Evolutionary conservation across 2,329 filamentous ascomycete genomes (phyloP).

Genomic region (Tetracladium maxilliforme): DNA sequence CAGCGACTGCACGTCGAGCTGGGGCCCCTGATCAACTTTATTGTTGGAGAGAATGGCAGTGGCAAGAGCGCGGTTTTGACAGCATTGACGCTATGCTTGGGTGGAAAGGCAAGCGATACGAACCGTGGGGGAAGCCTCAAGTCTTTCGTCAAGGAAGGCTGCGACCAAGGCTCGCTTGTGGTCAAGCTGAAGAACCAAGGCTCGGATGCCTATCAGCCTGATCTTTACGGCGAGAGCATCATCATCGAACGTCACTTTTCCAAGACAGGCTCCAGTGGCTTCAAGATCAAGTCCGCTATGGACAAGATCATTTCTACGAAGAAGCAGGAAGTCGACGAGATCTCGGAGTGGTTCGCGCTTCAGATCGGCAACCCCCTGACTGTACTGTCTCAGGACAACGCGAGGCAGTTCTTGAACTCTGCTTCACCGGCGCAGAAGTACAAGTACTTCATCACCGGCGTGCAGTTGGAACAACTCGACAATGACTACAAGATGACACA

Average conservation of each 20-base stretch:
- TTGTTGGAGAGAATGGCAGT: constrained; percentile 93
- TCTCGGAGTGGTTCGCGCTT: constrained; percentile 82
- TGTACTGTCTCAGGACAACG: constrained; percentile 88
- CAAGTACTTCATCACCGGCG: constrained; percentile 89
- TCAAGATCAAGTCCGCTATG: constrained; percentile 67
- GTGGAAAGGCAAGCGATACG: constrained; percentile 82
- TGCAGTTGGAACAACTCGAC: constrained; percentile 83
- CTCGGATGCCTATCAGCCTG: constrained; percentile 66
- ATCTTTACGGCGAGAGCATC: constrained; percentile 73
- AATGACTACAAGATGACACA: constrained; percentile 79
- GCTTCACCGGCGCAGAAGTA: constrained; percentile 79
- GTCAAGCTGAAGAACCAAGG: constrained; percentile 89
- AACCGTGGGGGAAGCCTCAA: constrained; percentile 86
- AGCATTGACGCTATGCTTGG: constrained; percentile 84
- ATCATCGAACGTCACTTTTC: constrained; percentile 85
- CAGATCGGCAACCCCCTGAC: constrained; percentile 97
- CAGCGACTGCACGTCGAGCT: constrained; percentile 64
- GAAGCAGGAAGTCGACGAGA: constrained; percentile 77
- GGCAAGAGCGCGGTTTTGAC: constrained; percentile 95
- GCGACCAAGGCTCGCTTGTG: constrained; percentile 58
- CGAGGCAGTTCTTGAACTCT: constrained; percentile 79
- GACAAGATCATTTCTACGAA: constrained; percentile 66
- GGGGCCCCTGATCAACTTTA: constrained; percentile 95
- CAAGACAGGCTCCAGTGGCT: constrained; percentile 58
- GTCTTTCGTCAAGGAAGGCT: constrained; percentile 79